These are phyloP conservation scores for Parmelia sp. DNA, from an alignment of 495 filamentous ascomycete genomes.

Conservation along the genomic window DNA sequence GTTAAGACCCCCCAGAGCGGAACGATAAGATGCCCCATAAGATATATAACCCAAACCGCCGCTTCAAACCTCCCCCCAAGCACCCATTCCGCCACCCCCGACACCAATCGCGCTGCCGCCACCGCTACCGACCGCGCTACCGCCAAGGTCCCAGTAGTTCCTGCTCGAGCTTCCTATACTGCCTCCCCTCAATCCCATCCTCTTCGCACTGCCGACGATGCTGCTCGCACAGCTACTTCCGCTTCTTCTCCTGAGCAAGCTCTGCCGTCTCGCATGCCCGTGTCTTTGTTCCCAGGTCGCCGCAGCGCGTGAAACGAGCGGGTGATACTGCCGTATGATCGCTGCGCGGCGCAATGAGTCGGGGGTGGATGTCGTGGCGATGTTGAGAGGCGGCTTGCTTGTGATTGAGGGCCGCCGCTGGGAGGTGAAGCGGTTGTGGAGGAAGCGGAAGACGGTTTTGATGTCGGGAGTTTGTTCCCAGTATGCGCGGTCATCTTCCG, in stretches of 20 bases:
- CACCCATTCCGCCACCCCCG: conserved; percentile 55
- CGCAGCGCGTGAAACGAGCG: conserved; percentile 58
- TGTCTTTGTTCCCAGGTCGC: conserved; percentile 41
- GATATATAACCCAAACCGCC: not conserved
- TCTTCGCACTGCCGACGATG: conserved; percentile 74
- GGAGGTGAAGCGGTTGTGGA: conserved; percentile 65
- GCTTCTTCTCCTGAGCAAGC: conserved; percentile 37
- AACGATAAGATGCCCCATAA: not conserved
- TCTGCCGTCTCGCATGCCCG: conserved; percentile 47
- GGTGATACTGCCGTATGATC: conserved; percentile 77
- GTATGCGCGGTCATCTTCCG: conserved; percentile 53
- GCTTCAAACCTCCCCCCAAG: conserved; percentile 63
- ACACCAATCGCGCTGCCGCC: conserved; percentile 48
- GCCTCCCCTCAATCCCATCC: conserved; percentile 45
- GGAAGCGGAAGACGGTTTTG: conserved; percentile 79
- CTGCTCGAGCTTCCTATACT: conserved; percentile 52
- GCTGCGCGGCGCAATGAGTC: conserved; percentile 72
- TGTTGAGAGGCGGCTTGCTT: conserved; percentile 27
- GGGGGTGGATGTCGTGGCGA: conserved; percentile 47
- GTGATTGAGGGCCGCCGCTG: conserved; percentile 34
- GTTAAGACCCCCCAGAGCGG: no score
- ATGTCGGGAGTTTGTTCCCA: conserved; percentile 87
- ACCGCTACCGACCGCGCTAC: conserved; percentile 53
- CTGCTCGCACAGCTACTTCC: conserved; percentile 49
- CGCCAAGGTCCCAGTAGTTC: conserved; percentile 85